Evolutionary conservation across 2,329 filamentous ascomycete species (phyloP), one percentile per base, ranked within the genome.

Genomic region (Scedosporium boydii): DNA sequence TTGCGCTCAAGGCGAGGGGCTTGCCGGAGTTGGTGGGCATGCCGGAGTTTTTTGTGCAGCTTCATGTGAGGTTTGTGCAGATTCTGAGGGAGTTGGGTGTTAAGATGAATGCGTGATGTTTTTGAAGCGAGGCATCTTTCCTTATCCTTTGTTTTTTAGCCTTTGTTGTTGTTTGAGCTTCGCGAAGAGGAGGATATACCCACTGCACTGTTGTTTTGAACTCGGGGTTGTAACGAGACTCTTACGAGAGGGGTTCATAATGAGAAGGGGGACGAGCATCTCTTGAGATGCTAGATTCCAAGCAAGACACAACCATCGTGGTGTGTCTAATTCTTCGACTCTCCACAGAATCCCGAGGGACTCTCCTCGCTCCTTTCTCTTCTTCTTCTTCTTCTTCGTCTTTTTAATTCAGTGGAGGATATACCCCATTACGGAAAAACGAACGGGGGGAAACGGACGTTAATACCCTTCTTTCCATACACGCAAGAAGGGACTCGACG

Each of bases 41-140:
- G 67, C 85, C 86, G 4, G 86, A 88, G 69, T 86, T 89, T 68
- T 89, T 89, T 67, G 82, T 88, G 62, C 82, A 87, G 74, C 73
- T 89, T 64, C 86, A 89, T 70, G 76, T 79, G 46, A 79, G 80
- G 65, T 89, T 89, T 69, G 86, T 88, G 27, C 79, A 81, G 68
- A 75, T 89, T 48, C 74, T 88, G 60, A 76, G 86, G 16, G 83
- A 87, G 70, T 76, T 86, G 29, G 80, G 81, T 16, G 79, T 84
- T 12, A 78, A 80, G 26, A 70, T 85, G 53, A 82, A 77, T 64
- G 78, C 80, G 9, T 84, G 65, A 71, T 60, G 53, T 38, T 38
- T 38, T 38, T 10, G 34, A 46, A 18, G 29, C 4, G 41, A 42
- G 12, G 3, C 42, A 46, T 18, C 10, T 21, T 27, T 46, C 1